These are phyloP conservation scores for Sporopachydermia quercuum DNA, from an alignment of 805 yeast species.

Conservation along the genomic window DNA sequence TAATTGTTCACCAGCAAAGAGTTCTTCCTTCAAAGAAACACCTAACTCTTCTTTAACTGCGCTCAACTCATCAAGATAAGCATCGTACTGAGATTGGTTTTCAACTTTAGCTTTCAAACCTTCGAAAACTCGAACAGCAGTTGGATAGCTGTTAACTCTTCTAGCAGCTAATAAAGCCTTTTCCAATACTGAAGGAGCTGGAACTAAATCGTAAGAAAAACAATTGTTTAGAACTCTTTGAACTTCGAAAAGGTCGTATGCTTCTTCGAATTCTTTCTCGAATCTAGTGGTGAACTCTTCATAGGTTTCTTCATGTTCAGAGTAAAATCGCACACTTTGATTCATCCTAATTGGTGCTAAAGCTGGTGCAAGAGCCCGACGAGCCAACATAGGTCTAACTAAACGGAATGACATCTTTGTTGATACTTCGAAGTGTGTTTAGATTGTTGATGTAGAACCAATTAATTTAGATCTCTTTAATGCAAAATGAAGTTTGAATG, in stretches of 20 bases:
- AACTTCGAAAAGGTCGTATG: slow-evolving; percentile 53
- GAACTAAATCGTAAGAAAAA: slow-evolving; percentile 82
- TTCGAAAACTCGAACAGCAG: slow-evolving; percentile 84
- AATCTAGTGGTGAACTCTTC: slow-evolving; percentile 75
- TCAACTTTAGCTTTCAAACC: slow-evolving; percentile 81
- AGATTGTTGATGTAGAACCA: too few relatives aligned
- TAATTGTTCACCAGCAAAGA: slow-evolving; percentile 29
- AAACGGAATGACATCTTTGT: background rate
- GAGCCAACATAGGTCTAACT: background rate
- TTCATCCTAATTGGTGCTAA: background rate
- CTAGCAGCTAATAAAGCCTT: slow-evolving; percentile 80
- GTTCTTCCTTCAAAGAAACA: slow-evolving; percentile 70
- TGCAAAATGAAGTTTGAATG: too few relatives aligned
- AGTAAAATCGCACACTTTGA: slow-evolving; percentile 1
- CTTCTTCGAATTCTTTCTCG: slow-evolving; percentile 73
- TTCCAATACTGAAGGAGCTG: slow-evolving; percentile 75
- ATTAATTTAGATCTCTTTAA: too few relatives aligned
- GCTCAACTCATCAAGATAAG: slow-evolving; percentile 72
- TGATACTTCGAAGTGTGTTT: too few relatives aligned
- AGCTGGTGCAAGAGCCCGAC: background rate
- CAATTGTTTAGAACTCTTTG: slow-evolving; percentile 75
- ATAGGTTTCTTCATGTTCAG: slow-evolving; percentile 49
- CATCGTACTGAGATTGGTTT: slow-evolving; percentile 68
- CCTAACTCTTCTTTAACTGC: slow-evolving; percentile 71
- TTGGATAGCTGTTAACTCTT: slow-evolving; percentile 84